Evolutionary conservation across 2,329 filamentous ascomycete species (phyloP).

Genomic region (Cercospora zeae-maydis): DNA sequence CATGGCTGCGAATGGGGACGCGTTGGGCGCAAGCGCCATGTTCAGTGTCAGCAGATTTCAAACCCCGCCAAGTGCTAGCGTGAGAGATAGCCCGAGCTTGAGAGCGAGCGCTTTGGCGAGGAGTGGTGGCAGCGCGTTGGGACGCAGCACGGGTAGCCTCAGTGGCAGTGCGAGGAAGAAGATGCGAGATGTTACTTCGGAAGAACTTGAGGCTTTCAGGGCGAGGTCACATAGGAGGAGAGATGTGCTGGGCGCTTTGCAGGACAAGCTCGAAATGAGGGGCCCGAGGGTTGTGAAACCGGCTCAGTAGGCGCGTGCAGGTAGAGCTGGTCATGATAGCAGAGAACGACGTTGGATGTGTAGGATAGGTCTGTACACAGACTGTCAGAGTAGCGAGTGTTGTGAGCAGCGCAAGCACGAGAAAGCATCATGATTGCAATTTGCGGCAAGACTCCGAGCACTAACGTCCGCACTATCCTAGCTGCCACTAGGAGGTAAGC

Average conservation of each 20-base stretch:
- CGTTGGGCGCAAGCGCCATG: constrained; percentile 38
- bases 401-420: neutral
- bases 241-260: constrained; percentile 40
- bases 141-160: constrained; percentile 29
- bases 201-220: constrained; percentile 40
- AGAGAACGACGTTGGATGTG: neutral
- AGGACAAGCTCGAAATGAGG: constrained; percentile 35
- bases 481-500: neutral
- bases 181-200: constrained; percentile 41
- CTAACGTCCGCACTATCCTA: neutral
- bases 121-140: constrained; percentile 26
- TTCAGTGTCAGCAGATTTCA: constrained; percentile 30
- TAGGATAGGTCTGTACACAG: neutral
- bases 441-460: neutral
- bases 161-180: constrained; percentile 35
- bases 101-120: constrained; percentile 32
- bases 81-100: constrained; percentile 15
- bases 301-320: neutral
- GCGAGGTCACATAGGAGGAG: constrained; percentile 36
- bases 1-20: constrained; percentile 33
- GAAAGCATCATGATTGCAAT: neutral
- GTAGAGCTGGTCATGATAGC: neutral
- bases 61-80: constrained; percentile 28
- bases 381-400: neutral
- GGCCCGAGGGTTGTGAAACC: constrained; percentile 22